Evolutionary conservation across 257 asterid genomes (phyloP).

Genomic region (Ophiorrhiza pumila): DNA sequence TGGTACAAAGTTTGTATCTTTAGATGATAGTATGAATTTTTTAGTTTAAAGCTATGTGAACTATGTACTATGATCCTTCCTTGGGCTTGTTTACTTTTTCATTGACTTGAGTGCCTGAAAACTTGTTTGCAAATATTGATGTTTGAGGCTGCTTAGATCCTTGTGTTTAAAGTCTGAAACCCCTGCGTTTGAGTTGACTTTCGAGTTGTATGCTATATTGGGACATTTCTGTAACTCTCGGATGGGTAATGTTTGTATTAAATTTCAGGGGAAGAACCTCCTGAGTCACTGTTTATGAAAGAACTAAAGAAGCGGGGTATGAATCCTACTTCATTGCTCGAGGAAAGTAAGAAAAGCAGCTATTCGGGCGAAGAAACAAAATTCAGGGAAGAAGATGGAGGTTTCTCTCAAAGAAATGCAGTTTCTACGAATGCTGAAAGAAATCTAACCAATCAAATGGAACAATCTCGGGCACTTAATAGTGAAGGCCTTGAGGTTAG

Average conservation of each 20-base stretch:
- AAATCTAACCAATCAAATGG: slow-evolving; percentile 62
- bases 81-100: neutral
- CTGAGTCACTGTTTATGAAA: slow-evolving; percentile 88
- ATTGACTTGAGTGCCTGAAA: neutral
- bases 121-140: neutral
- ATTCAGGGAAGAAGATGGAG: slow-evolving; percentile 81
- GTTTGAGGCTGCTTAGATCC: neutral
- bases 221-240: neutral
- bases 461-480: slow-evolving; percentile 79
- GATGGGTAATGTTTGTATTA: slow-evolving; percentile 7
- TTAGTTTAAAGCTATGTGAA: neutral
- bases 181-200: neutral
- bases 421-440: slow-evolving; percentile 48
- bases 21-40: neutral
- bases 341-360: slow-evolving; percentile 56
- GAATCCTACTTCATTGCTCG: slow-evolving; percentile 82
- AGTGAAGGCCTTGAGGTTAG: slow-evolving; percentile 97
- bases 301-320: slow-evolving; percentile 86
- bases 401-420: slow-evolving; percentile 57
- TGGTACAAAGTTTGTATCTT: neutral
- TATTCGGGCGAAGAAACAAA: slow-evolving; percentile 47
- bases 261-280: slow-evolving; percentile 88
- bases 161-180: neutral
- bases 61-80: neutral
- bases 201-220: neutral